Evolutionary conservation across 352 stramenopile genomes (phyloP), one percentile per base, ranked within the genome.

Genomic region (Globisporangium nodosum): DNA sequence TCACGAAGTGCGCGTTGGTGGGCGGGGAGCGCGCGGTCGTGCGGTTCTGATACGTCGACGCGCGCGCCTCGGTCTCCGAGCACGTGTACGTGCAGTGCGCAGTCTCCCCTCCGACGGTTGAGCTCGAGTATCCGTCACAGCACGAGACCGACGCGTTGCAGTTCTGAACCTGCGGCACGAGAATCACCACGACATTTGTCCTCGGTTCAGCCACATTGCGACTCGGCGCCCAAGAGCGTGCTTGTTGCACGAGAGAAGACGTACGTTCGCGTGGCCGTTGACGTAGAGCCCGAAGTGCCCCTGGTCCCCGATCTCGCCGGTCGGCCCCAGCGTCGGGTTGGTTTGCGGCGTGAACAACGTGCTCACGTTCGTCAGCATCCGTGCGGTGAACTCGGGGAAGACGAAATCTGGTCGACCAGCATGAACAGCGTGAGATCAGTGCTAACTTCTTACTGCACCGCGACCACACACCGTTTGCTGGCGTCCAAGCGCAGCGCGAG

Each of bases 281-380:
- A 98, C 68, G 51, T 86, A 76, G 30, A 98, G 64, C 1, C 92
- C 94, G 50, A 96, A 96, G 54, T 96, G 81, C 11, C 91, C 90
- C 69, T 98, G 89, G 35, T 94, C 87, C 8, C 86, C 87, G 35
- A 88, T 70, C 59, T 96, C 81, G 4, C 89, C 88, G 0, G 75
- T 86, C 0, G 89, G 91, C 13, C 91, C 94, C 37, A 92, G 55
- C 11, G 79, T 97, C 9, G 78, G 66, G 15, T 45, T 30, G 7
- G 78, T 83, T 16, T 65, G 50, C 2, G 73, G 35, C 48, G 75
- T 53, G 33, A 56, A 35, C 8, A 69, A 51, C 20, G 15, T 37
- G 30, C 79, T 92, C 52, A 90, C 58, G 63, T 96, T 94, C 24
- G 92, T 83, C 16, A 94, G 80, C 9, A 72, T 49, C 20, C 64